These are phyloP conservation scores for Carex cristatella DNA, from an alignment of 176 grass and related monocot species.

Conservation along the genomic window DNA sequence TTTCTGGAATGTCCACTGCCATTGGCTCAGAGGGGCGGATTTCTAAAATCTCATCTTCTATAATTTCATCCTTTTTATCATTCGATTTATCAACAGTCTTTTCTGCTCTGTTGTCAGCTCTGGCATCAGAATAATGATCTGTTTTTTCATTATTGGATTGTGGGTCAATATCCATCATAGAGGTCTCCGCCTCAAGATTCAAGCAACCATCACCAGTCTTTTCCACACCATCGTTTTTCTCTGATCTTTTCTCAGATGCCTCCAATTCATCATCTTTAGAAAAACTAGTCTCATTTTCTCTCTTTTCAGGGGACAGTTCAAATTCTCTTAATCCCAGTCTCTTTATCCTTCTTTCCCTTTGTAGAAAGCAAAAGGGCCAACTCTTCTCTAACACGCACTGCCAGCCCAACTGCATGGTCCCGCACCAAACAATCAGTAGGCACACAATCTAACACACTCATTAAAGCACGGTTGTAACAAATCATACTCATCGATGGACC, in stretches of 20 bases:
- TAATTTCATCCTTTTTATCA: background rate
- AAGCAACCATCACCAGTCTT: background rate
- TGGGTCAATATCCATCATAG: slow-evolving; percentile 8
- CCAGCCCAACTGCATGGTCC: slow-evolving; percentile 72
- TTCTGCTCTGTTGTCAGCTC: background rate
- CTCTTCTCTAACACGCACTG: slow-evolving; percentile 62
- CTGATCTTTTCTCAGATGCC: background rate
- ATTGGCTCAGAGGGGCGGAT: background rate
- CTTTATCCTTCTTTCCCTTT: background rate
- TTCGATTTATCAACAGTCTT: background rate
- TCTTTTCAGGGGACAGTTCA: background rate
- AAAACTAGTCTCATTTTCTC: background rate
- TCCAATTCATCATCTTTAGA: slow-evolving; percentile 16
- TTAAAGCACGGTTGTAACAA: slow-evolving; percentile 57
- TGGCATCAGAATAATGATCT: background rate
- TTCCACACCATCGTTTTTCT: background rate
- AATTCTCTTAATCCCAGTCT: background rate
- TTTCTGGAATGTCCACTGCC: slow-evolving; percentile 12
- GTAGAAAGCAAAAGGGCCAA: slow-evolving; percentile 40
- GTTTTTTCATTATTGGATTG: background rate
- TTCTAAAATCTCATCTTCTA: background rate
- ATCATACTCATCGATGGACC: slow-evolving; percentile 52
- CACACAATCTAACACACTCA: slow-evolving; percentile 58
- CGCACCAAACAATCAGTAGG: slow-evolving; percentile 58
- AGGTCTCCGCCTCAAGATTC: background rate